These are phyloP conservation scores for Tardiomyces blankii DNA, from an alignment of 1,139 yeast genomes.

Conservation along the genomic window DNA sequence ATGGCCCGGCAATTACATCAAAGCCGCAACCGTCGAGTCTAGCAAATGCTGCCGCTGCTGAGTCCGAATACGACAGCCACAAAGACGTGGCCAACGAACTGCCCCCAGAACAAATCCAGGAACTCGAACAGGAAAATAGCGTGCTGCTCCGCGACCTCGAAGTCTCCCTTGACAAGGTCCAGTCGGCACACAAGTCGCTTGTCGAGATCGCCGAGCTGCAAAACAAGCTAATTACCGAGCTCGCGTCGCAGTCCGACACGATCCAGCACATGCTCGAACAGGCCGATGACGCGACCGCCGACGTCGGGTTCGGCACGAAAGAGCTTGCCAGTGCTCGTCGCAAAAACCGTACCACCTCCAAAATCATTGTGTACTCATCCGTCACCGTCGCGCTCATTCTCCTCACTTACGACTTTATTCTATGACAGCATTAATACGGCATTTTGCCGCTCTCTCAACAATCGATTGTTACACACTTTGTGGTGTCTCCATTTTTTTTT, in stretches of 20 bases:
- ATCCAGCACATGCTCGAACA: conserved; percentile 57
- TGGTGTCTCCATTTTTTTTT: too few relatives aligned
- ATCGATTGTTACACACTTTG: too few relatives aligned
- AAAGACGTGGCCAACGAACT: conserved; percentile 23
- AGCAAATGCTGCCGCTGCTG: background rate
- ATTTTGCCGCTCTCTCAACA: background rate
- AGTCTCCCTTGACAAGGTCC: conserved; percentile 27
- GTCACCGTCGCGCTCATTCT: conserved; percentile 51
- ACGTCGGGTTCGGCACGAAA: conserved; percentile 64
- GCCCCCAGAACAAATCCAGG: conserved; percentile 53
- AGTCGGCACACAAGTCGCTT: conserved; percentile 59
- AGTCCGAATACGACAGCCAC: background rate
- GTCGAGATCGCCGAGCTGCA: conserved; percentile 73
- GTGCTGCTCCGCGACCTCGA: conserved; percentile 61
- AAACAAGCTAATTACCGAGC: conserved; percentile 63
- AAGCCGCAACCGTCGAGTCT: background rate
- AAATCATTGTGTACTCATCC: conserved; percentile 50
- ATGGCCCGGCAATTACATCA: background rate
- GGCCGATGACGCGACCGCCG: conserved; percentile 58
- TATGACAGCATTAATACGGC: background rate
- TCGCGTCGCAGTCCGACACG: conserved; percentile 65
- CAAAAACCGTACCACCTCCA: conserved; percentile 61
- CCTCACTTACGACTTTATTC: conserved; percentile 41
- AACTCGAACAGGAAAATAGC: conserved; percentile 61
- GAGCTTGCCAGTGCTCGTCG: conserved; percentile 61